Evolutionary conservation across 140 eudicot species (phyloP), one percentile per base, ranked within the genome.

Genomic region (Cichorium intybus): DNA sequence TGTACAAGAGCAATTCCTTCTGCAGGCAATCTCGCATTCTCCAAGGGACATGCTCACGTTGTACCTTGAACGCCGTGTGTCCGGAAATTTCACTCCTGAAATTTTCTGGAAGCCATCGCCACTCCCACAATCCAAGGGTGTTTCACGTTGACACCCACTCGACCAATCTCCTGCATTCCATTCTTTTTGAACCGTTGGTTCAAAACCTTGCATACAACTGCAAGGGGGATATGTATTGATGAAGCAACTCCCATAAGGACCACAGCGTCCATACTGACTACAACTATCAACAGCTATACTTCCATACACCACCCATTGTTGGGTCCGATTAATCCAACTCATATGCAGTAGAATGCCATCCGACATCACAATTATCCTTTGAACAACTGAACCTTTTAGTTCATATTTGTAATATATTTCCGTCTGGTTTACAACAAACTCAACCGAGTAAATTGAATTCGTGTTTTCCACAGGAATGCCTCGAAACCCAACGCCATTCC

Each of bases 131-230:
- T 70, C 23, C 17, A 73, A 73, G 28, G 45, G 17, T 43, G 22
- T 37, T 61, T 35, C 46, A 12, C 43, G 43, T 35, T 35, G 43
- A 35, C 43, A 35, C 43, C 43, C 43, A 35, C 43, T 35, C 23
- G 71, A 64, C 77, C 77, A 72, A 29, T 72, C 77, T 0, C 64
- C 64, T 16, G 18, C 71, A 4, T 43, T 45, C 71, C 66, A 72
- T 52, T 63, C 27, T 20, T 62, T 14, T 5, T 9, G 59, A 17
- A 22, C 3, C 28, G 3, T 48, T 43, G 71, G 65, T 41, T 39
- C 77, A 21, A 72, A 72, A 37, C 77, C 77, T 10, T 72, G 39
- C 65, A 72, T 39, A 72, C 77, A 72, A 53, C 39, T 63, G 53
- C 66, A 72, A 4, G 71, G 71, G 7, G 77, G 71, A 5, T 62